Evolutionary conservation across 148 eudicot genomes (phyloP).

Genomic region (Amaranthus hypochondriacus): DNA sequence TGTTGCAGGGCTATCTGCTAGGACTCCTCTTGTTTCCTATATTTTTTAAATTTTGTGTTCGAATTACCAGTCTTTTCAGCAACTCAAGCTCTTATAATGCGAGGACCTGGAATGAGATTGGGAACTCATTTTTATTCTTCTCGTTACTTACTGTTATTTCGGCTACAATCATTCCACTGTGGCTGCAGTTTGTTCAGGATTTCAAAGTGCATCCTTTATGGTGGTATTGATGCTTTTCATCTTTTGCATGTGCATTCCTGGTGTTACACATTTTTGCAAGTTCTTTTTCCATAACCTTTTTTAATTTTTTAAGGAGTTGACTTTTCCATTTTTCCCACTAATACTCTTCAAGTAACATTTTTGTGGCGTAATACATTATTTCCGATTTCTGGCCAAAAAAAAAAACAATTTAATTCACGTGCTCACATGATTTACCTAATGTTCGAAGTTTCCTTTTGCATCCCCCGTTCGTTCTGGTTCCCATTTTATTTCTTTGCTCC

Average conservation of each 20-base stretch:
- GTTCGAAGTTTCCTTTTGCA: too few relatives aligned
- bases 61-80: conserved; percentile 27
- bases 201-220: conserved; percentile 72
- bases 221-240: conserved; percentile 48
- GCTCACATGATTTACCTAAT: too few relatives aligned
- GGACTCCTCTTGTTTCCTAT: conserved; percentile 79
- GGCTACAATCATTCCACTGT: conserved; percentile 49
- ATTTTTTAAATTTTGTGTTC: conserved; percentile 41
- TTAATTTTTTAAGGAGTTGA: too few relatives aligned
- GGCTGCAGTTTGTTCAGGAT: conserved; percentile 79
- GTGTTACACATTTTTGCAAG: neutral
- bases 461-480: too few relatives aligned
- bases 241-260: neutral
- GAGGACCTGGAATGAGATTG: conserved; percentile 35
- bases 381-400: too few relatives aligned
- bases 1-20: conserved; percentile 64
- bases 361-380: too few relatives aligned
- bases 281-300: neutral
- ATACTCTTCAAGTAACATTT: too few relatives aligned
- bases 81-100: conserved; percentile 24
- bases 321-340: too few relatives aligned
- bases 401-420: too few relatives aligned
- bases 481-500: too few relatives aligned
- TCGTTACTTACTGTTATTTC: conserved; percentile 42
- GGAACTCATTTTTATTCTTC: conserved; percentile 59